Evolutionary conservation across 2,329 filamentous ascomycete genomes (phyloP).

Genomic region (Herpotrichia juniperi): DNA sequence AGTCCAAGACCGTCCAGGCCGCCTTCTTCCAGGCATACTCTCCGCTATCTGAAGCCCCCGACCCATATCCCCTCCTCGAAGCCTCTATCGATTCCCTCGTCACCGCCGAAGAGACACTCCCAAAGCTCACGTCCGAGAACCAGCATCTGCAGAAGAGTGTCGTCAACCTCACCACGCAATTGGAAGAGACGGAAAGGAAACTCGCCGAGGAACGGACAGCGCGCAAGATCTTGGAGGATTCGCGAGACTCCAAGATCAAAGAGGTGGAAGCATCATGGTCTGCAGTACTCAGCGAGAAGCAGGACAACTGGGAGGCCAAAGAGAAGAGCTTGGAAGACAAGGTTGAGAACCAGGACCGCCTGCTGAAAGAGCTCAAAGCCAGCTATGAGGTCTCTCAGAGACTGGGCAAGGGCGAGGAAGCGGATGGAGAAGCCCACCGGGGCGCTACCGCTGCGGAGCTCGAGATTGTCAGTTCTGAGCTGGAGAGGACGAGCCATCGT

Average conservation of each 20-base stretch:
- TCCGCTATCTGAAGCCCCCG: conserved; percentile 90
- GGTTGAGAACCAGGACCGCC: conserved; percentile 87
- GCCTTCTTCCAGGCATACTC: conserved; percentile 94
- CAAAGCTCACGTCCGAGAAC: conserved; percentile 88
- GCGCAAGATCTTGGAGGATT: conserved; percentile 76
- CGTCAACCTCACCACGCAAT: conserved; percentile 73
- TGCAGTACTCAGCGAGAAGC: conserved; percentile 89
- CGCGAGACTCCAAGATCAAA: conserved; percentile 79
- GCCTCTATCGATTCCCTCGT: conserved; percentile 95
- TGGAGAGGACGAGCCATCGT: conserved; percentile 86
- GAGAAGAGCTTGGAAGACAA: conserved; percentile 92
- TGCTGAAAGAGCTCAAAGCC: conserved; percentile 93
- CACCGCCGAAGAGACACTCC: conserved; percentile 88
- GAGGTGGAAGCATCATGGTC: conserved; percentile 91
- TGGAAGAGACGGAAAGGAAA: conserved; percentile 81
- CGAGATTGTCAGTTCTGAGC: conserved; percentile 88
- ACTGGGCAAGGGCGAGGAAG: conserved; percentile 73
- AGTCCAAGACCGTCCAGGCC: conserved; percentile 92
- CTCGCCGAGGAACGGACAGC: conserved; percentile 78
- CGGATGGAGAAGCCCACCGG: conserved; percentile 61
- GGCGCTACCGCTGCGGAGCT: conserved; percentile 86
- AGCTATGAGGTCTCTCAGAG: conserved; percentile 96
- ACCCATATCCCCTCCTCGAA: conserved; percentile 94
- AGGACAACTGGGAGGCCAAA: conserved; percentile 94
- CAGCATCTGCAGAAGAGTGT: conserved; percentile 82